phyloP scores from a whole-genome alignment of 202 grass and related monocot genomes.

The Musa balbisiana region DNA sequence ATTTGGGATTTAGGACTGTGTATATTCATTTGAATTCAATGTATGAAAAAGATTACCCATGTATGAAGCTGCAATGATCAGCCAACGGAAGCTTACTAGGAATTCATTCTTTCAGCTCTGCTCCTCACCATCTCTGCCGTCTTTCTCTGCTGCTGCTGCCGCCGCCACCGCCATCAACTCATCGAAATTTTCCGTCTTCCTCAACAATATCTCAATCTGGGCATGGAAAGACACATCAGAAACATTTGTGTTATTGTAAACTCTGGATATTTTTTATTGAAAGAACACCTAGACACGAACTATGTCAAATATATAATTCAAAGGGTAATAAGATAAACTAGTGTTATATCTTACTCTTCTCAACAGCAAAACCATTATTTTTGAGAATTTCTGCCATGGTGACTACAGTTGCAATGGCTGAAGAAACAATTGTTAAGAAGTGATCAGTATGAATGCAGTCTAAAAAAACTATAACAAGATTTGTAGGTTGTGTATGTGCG shows the following conservation, averaged over 20 bases:
- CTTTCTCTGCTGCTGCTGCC: conserved; percentile 56
- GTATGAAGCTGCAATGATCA: neutral
- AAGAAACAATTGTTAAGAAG: conserved; percentile 7
- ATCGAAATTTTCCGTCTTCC: conserved; percentile 80
- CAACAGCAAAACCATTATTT: conserved; percentile 78
- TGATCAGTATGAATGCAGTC: neutral
- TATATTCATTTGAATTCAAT: no score
- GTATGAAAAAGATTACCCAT: neutral
- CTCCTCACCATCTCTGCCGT: conserved; percentile 47
- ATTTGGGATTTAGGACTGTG: no score
- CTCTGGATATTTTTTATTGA: conserved; percentile 29
- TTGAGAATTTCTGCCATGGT: conserved; percentile 87
- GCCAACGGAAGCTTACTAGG: neutral
- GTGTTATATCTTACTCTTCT: conserved; percentile 44
- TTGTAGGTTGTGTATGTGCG: no score
- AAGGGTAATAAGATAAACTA: neutral
- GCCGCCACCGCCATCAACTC: conserved; percentile 79
- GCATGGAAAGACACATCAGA: neutral
- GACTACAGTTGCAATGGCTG: conserved; percentile 81
- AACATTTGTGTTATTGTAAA: conserved; percentile 26
- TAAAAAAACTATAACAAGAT: neutral
- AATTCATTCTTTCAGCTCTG: conserved; percentile 38
- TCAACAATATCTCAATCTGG: conserved; percentile 85
- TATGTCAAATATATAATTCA: no score
- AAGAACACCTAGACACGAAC: neutral